Evolutionary conservation across 2,329 filamentous ascomycete genomes (phyloP).

Genomic region (Chrysoporthe austroafricana): DNA sequence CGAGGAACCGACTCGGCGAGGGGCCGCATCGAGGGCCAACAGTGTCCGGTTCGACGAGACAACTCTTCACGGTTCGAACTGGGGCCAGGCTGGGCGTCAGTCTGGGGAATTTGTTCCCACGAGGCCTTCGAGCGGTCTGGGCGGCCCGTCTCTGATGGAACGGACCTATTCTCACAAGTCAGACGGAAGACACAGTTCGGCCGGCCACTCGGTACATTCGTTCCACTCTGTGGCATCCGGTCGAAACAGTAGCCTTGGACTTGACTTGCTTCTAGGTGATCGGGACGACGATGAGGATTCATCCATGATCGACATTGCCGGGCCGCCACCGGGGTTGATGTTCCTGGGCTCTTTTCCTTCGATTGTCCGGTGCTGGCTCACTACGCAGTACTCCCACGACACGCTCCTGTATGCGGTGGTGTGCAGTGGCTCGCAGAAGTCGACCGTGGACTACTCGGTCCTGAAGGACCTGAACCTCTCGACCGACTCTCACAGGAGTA

Average conservation of each 20-base stretch:
- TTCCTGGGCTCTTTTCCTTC: slow-evolving; percentile 87
- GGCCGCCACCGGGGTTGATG: slow-evolving; percentile 81
- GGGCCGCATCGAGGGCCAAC: slow-evolving; percentile 89
- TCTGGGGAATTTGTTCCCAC: slow-evolving; percentile 81
- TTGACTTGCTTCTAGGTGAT: slow-evolving; percentile 70
- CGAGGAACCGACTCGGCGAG: slow-evolving; percentile 81
- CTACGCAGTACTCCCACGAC: slow-evolving; percentile 85
- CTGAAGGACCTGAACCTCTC: slow-evolving; percentile 74
- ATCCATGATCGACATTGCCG: slow-evolving; percentile 72
- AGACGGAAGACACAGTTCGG: slow-evolving; percentile 90
- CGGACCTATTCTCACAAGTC: slow-evolving; percentile 93
- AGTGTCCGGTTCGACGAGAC: slow-evolving; percentile 98
- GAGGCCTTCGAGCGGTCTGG: slow-evolving; percentile 78
- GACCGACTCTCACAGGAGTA: slow-evolving; percentile 66
- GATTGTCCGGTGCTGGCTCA: slow-evolving; percentile 95
- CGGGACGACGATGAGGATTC: slow-evolving; percentile 48
- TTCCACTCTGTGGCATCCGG: slow-evolving; percentile 75
- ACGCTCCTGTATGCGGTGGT: slow-evolving; percentile 89
- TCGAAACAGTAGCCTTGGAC: slow-evolving; percentile 83
- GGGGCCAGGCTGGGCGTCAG: slow-evolving; percentile 79
- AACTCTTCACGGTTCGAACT: slow-evolving; percentile 83
- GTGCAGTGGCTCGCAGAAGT: slow-evolving; percentile 89
- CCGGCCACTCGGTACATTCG: slow-evolving; percentile 75
- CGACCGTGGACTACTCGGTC: slow-evolving; percentile 76
- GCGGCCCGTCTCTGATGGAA: slow-evolving; percentile 82